Evolutionary conservation across 2,329 filamentous ascomycete species (phyloP), one percentile per base, ranked within the genome.

Genomic region (Aspergillus sp.): DNA sequence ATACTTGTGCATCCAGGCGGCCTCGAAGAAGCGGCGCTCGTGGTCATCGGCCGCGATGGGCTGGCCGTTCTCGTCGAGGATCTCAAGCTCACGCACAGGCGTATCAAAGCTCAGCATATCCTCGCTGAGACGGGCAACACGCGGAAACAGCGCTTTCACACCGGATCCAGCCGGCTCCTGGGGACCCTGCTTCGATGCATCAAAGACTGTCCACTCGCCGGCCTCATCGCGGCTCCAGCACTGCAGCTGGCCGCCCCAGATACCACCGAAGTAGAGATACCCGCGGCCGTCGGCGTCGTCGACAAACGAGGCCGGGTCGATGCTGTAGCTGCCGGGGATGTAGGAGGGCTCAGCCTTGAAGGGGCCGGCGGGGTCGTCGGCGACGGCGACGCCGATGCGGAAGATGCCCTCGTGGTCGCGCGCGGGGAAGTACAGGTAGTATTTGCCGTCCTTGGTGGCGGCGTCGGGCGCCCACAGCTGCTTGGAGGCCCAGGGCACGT

Each of bases 381-480:
- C 74, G 0, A 82, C 79, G 1, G 88, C 88, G 2, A 90, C 88
- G 47, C 88, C 88, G 59, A 91, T 88, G 45, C 87, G 79, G 76
- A 92, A 92, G 49, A 89, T 75, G 51, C 82, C 83, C 24, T 84
- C 70, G 66, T 84, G 80, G 69, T 90, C 87, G 32, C 88, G 79
- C 9, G 88, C 89, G 0, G 88, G 88, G 76, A 90, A 91, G 74
- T 85, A 89, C 1, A 92, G 79, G 69, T 88, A 89, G 75, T 87
- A 91, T 71, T 85, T 85, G 62, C 81, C 86, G 67, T 87, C 78
- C 63, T 84, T 85, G 62, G 68, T 71, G 1, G 87, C 88, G 2
- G 87, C 87, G 70, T 92, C 88, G 14, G 89, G 88, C 0, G 88
- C 88, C 88, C 88, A 92, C 46, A 91, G 79, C 69, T 93, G 88